Base-by-base conservation (phyloP, 495 filamentous ascomycete species). In the Umbilicaria muhlenbergii region DNA sequence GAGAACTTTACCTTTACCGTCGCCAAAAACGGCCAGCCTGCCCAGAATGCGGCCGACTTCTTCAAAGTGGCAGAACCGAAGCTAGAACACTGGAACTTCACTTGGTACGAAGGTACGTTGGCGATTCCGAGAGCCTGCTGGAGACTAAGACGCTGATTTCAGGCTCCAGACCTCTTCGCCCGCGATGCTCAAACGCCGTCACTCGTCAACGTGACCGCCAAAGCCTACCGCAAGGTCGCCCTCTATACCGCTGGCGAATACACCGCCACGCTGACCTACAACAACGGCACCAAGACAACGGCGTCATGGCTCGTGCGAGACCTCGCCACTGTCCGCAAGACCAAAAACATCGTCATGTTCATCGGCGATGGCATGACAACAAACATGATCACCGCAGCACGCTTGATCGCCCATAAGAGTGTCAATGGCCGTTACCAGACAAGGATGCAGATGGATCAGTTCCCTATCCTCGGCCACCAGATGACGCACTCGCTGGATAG, bases 321-420 rank as follows among this genome's bases (percentile, higher is more conserved):
- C 40, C 47, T 84, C 11, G 66, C 67, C 15, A 65, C 65, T 4
- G 64, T 65, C 57, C 75, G 80, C 54, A 79, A 73, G 61, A 74
- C 80, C 3, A 85, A 85, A 74, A 86, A 86, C 51, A 71, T 85
- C 45, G 70, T 86, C 41, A 68, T 86, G 39, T 85, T 85, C 62
- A 76, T 86, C 41, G 81, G 80, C 57, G 79, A 83, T 46, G 79
- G 81, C 42, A 86, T 86, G 81, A 83, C 80, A 3, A 83, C 78
- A 28, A 83, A 83, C 60, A 85, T 85, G 80, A 71, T 74, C 49
- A 74, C 68, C 13, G 78, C 78, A 37, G 80, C 80, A n/a, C 75
- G 81, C 32, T 62, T 85, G 40, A 75, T 86, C 34, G 81, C 68
- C 4, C 81, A 86, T 62, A 78, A 80, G 66, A 73, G 68, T 36